Evolutionary conservation across 768 basidiomycete species (phyloP), one percentile per base, ranked within the genome.

Genomic region (Mrakia frigida): DNA sequence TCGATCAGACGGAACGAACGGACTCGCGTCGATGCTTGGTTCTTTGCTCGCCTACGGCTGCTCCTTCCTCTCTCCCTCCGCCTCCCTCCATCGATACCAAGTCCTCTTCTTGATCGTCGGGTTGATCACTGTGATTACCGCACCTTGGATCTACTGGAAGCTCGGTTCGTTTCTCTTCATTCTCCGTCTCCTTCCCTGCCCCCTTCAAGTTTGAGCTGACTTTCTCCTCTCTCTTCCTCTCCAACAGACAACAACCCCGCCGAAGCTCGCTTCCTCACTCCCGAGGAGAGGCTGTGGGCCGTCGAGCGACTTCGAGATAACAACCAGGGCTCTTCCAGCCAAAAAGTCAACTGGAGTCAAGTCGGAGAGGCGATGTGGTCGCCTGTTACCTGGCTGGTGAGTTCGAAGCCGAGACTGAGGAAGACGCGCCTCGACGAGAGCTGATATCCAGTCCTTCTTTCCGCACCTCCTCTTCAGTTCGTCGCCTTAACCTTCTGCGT

Each of bases 101-200:
- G 82, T 82, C 33, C 86, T 87, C 52, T 87, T 87, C 81, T 79
- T 87, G 6, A 85, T 86, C 80, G 85, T 85, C 59, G 87, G 86
- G 13, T 78, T 84, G 0, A 76, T 86, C 31, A 86, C 86, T 10
- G 80, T 86, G 41, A 81, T 83, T 43, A 82, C 80, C 76, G 77
- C 35, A 0, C 77, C 78, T 33, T 6, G 73, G 70, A 68, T 77
- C 75, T 80, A 76, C 74, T 78, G 31, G 63, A 71, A 68, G 56
- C 77, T 81, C 61, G 77, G n/a, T n/a, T n/a, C n/a, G n/a, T n/a
- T n/a, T n/a, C n/a, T n/a, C n/a, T n/a, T n/a, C n/a, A n/a, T n/a
- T n/a, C n/a, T n/a, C n/a, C n/a, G n/a, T n/a, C n/a, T n/a, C n/a
- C n/a, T n/a, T n/a, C n/a, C n/a, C n/a, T n/a, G n/a, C n/a, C n/a